Conservation (phyloP, 768 basidiomycete genomes). For the Psilocybe subaeruginosa region DNA sequence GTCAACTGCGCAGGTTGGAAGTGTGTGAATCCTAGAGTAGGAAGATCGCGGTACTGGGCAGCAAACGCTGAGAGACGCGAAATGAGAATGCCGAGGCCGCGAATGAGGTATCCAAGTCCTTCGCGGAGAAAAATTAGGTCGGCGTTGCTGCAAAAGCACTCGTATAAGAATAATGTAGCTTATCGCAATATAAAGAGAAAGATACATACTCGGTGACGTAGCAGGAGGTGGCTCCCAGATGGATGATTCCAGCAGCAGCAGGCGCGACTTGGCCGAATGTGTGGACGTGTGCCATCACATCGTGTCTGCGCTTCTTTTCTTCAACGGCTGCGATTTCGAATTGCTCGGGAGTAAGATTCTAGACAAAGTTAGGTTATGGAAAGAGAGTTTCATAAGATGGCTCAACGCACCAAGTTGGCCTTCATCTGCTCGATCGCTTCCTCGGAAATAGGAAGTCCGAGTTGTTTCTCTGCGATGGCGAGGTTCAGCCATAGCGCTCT, state of each 20-base stretch:
- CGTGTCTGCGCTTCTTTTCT: constrained; percentile 97
- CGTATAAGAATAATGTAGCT: background rate
- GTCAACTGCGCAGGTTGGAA: constrained; percentile 99
- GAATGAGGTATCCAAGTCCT: constrained; percentile 81
- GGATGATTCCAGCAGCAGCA: constrained; percentile 94
- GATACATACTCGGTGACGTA: constrained; percentile 94
- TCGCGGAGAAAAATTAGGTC: constrained; percentile 96
- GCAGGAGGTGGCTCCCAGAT: constrained; percentile 96
- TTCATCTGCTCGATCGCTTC: constrained; percentile 95
- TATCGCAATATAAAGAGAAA: background rate
- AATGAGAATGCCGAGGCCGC: constrained; percentile 89
- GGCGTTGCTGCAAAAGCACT: constrained; percentile 70
- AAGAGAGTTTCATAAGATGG: background rate
- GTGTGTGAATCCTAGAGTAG: constrained; percentile 97
- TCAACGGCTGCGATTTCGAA: constrained; percentile 91
- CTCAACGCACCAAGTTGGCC: constrained; percentile 69
- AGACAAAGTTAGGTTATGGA: background rate
- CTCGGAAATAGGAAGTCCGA: constrained; percentile 88
- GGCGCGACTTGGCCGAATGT: constrained; percentile 95
- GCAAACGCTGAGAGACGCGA: constrained; percentile 88
- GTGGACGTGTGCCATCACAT: constrained; percentile 99
- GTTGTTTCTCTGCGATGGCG: constrained; percentile 94
- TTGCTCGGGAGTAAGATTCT: constrained; percentile 87
- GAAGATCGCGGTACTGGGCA: constrained; percentile 81
- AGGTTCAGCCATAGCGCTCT: constrained; percentile 94